Percentiles rank a stretch among this genome's conserved stretches.
Evolutionary conservation across 176 grass and related monocot genomes (phyloP).

Genomic region (Eremochloa ophiuroides): DNA sequence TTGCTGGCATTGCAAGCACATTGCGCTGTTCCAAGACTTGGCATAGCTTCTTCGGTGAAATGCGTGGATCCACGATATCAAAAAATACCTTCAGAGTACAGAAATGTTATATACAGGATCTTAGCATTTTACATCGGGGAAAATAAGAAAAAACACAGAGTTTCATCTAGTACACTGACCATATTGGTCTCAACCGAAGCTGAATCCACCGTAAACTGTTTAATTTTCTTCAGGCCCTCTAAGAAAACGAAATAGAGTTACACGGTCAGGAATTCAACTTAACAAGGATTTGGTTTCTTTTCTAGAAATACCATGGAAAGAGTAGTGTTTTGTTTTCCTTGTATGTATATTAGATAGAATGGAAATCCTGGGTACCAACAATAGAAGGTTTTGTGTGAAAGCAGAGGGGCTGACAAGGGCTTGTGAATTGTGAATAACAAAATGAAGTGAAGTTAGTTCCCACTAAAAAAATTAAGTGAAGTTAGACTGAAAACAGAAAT

Average conservation of each 20-base stretch:
- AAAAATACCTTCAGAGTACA: slow-evolving; percentile 63
- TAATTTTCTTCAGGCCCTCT: slow-evolving; percentile 84
- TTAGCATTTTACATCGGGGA: not conserved
- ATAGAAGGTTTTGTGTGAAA: not conserved
- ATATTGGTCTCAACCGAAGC: slow-evolving; percentile 81
- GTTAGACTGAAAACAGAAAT: no score
- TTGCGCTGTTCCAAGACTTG: slow-evolving; percentile 56
- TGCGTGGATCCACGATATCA: slow-evolving; percentile 47
- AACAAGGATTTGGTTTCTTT: not conserved
- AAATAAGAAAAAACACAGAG: not conserved
- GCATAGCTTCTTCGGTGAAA: slow-evolving; percentile 63
- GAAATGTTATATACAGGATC: not conserved
- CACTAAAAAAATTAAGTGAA: not conserved
- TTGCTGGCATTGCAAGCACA: slow-evolving; percentile 80
- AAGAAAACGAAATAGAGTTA: not conserved
- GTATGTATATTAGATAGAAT: not conserved
- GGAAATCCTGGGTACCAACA: not conserved
- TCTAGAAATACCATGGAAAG: not conserved
- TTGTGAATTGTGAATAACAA: not conserved
- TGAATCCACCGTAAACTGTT: slow-evolving; percentile 54
- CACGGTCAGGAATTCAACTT: not conserved
- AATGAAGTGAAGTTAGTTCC: not conserved
- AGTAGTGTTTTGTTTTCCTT: not conserved
- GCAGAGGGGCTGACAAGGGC: not conserved
- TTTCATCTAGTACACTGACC: slow-evolving; percentile 33